These are phyloP conservation scores for Letharia lupina DNA, from an alignment of 495 filamentous ascomycete genomes.

Conservation along the genomic window DNA sequence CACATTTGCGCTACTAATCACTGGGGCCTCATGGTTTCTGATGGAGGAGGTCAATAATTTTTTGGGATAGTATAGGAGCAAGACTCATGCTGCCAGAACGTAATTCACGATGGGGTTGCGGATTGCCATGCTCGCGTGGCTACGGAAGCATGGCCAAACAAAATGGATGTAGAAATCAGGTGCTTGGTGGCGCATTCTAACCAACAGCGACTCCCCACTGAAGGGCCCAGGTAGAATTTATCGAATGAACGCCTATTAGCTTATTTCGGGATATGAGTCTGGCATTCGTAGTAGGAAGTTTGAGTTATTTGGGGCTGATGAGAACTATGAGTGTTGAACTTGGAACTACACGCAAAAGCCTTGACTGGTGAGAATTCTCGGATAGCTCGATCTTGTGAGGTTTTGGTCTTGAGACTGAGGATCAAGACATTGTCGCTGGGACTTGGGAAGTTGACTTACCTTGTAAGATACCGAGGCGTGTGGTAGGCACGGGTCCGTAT, in stretches of 20 bases:
- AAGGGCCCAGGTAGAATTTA: not conserved
- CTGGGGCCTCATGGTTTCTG: not conserved
- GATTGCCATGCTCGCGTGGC: not conserved
- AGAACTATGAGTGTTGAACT: too few relatives aligned
- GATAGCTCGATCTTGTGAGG: not conserved
- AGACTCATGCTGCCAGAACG: not conserved
- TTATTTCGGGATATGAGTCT: not conserved
- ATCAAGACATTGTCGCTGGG: not conserved
- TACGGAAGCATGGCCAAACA: not conserved
- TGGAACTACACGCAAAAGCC: too few relatives aligned
- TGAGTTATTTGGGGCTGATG: too few relatives aligned
- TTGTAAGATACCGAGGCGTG: not conserved
- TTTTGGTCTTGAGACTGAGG: not conserved
- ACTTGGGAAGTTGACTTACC: not conserved
- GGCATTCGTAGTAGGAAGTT: too few relatives aligned
- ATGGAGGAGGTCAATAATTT: not conserved
- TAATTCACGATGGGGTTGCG: not conserved
- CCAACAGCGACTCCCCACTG: not conserved
- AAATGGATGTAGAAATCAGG: not conserved
- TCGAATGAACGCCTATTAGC: not conserved
- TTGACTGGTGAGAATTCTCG: not conserved
- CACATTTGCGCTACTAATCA: constrained; percentile 6
- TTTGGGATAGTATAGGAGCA: not conserved
- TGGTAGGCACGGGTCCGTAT: not conserved
- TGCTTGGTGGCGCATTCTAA: not conserved